These are phyloP conservation scores for Naganishia randhawae DNA, from an alignment of 768 basidiomycete species.

Conservation along the genomic window DNA sequence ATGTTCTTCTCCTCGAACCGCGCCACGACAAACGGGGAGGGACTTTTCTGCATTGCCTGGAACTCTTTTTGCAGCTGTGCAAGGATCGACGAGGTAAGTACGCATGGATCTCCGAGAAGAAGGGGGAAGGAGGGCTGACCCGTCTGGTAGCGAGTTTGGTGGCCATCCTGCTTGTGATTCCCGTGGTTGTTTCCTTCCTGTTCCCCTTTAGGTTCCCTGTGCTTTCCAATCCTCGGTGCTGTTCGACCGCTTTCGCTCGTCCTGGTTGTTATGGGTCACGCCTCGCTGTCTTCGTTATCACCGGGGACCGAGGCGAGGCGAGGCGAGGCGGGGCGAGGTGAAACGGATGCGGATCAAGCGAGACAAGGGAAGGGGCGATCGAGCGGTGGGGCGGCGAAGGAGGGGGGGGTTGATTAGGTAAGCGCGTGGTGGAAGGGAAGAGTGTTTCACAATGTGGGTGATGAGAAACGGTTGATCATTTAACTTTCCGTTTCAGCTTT, in stretches of 20 bases:
- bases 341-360: neutral
- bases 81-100: no score
- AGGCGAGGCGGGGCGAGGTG: neutral
- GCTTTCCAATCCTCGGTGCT: no score
- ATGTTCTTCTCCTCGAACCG: conserved; percentile 97
- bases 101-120: neutral
- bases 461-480: no score
- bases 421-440: neutral
- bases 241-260: no score
- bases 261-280: no score
- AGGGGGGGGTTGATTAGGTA: neutral
- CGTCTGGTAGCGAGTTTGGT: conserved; percentile 16
- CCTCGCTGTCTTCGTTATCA: no score
- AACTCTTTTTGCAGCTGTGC: conserved; percentile 60
- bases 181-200: neutral
- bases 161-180: neutral
- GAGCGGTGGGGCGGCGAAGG: neutral
- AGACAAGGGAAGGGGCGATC: neutral
- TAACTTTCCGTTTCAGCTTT: neutral
- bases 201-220: neutral
- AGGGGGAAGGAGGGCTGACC: neutral
- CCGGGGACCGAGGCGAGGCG: no score
- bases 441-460: no score
- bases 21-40: conserved; percentile 95
- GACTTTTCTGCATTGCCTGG: conserved; percentile 82